Evolutionary conservation across 768 basidiomycete genomes (phyloP).

Genomic region (Mrakia blollopis): DNA sequence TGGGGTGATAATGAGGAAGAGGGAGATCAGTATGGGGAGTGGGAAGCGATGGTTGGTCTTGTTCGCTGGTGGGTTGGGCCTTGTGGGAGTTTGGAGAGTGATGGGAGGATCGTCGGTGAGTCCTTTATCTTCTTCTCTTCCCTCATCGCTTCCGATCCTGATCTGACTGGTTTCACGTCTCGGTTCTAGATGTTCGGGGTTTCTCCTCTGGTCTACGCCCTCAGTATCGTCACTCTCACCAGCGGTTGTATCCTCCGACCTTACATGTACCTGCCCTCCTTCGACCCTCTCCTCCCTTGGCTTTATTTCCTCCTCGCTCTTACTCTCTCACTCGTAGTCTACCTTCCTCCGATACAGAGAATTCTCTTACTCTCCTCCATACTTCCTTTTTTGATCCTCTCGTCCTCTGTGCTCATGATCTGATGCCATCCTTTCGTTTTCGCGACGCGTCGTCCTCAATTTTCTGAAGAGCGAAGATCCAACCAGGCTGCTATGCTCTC

Average conservation of each 20-base stretch:
- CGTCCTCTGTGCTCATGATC: too few relatives aligned
- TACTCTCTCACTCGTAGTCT: neutral
- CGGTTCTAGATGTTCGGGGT: neutral
- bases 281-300: neutral
- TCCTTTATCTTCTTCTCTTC: neutral
- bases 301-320: neutral
- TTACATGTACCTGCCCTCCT: neutral
- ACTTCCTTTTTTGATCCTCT: neutral
- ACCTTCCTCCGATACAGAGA: neutral
- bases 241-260: neutral
- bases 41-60: neutral
- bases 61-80: neutral
- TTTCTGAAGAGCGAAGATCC: too few relatives aligned
- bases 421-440: too few relatives aligned
- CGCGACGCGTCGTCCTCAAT: too few relatives aligned
- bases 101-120: neutral
- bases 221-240: neutral
- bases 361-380: neutral
- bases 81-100: neutral
- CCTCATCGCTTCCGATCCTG: neutral
- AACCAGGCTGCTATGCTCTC: too few relatives aligned
- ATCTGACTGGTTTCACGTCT: neutral
- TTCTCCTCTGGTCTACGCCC: neutral
- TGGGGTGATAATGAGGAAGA: neutral
- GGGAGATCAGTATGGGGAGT: neutral